A percentile compares a stretch with the other conserved stretches of the same genome.
Conservation (phyloP, 805 yeast genomes). For the Suhomyces vadensis region DNA sequence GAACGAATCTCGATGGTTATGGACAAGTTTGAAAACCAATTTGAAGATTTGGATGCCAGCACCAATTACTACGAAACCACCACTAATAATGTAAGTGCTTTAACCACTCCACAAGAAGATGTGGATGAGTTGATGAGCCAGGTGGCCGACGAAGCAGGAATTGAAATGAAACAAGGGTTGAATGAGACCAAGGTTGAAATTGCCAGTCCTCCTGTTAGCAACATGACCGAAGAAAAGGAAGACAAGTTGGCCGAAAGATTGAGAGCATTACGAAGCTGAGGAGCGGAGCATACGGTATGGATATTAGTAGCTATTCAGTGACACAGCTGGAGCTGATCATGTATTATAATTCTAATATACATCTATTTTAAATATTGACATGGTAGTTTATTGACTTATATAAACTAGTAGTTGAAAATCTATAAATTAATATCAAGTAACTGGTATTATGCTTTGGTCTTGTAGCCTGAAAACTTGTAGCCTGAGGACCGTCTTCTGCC, state of each 20-base stretch:
- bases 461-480: conserved; percentile 14
- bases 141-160: conserved; percentile 96
- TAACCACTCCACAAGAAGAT: conserved; percentile 90
- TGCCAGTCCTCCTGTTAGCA: conserved; percentile 37
- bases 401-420: too few species aligned
- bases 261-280: conserved; percentile 68
- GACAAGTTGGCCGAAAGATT: conserved; percentile 85
- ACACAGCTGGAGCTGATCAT: background rate
- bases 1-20: conserved; percentile 90
- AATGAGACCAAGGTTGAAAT: conserved; percentile 59
- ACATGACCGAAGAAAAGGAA: conserved; percentile 69
- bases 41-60: conserved; percentile 92
- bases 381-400: too few species aligned
- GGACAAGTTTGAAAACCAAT: conserved; percentile 96
- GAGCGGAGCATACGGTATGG: background rate
- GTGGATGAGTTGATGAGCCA: conserved; percentile 88
- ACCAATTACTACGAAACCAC: conserved; percentile 91
- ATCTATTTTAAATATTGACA: too few species aligned
- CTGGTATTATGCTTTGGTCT: conserved; percentile 3
- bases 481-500: conserved; percentile 14
- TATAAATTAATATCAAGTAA: too few species aligned
- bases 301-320: too few species aligned
- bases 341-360: background rate
- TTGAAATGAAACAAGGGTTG: conserved; percentile 85
- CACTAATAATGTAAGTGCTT: conserved; percentile 83